These are phyloP conservation scores for Chlorella sorokiniana DNA, from an alignment of 139 green algal species.

Conservation along the genomic window DNA sequence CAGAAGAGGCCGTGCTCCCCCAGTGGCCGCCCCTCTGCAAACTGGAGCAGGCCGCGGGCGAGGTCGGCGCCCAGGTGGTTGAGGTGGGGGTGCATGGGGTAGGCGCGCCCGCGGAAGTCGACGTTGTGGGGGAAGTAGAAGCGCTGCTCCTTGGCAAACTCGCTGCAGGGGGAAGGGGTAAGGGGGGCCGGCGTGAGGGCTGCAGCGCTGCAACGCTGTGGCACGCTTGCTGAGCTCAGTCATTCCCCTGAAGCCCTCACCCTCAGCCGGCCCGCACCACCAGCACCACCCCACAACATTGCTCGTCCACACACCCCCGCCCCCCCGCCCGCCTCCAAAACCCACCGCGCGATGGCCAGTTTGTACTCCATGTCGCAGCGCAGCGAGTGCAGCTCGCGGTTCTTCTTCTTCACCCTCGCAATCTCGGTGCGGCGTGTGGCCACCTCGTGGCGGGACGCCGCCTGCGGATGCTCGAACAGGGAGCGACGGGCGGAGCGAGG, in stretches of 20 bases:
- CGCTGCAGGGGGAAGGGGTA: background rate
- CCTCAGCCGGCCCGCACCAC: background rate
- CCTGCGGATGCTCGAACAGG: background rate
- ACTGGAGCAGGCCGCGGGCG: conserved; percentile 85
- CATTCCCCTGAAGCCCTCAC: too few species aligned
- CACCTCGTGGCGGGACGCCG: conserved; percentile 21
- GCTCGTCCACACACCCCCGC: background rate
- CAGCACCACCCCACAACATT: background rate
- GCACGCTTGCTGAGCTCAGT: too few species aligned
- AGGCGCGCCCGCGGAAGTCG: conserved; percentile 95
- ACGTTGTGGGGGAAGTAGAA: conserved; percentile 95
- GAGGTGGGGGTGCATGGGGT: conserved; percentile 94
- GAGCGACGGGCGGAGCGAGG: background rate
- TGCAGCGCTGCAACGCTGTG: background rate
- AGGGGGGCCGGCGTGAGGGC: background rate
- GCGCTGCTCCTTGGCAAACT: conserved; percentile 55
- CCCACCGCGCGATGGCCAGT: conserved; percentile 45
- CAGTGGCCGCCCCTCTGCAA: conserved; percentile 74
- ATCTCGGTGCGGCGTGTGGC: conserved; percentile 15
- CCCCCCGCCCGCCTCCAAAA: background rate
- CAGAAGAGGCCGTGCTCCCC: conserved; percentile 83
- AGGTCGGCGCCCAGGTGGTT: conserved; percentile 93
- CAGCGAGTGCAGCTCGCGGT: conserved; percentile 66
- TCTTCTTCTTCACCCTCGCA: conserved; percentile 46
- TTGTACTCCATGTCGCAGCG: conserved; percentile 68